phyloP scores from a whole-genome alignment of 805 yeast genomes.

The Kluyveromyces wickerhamii region DNA sequence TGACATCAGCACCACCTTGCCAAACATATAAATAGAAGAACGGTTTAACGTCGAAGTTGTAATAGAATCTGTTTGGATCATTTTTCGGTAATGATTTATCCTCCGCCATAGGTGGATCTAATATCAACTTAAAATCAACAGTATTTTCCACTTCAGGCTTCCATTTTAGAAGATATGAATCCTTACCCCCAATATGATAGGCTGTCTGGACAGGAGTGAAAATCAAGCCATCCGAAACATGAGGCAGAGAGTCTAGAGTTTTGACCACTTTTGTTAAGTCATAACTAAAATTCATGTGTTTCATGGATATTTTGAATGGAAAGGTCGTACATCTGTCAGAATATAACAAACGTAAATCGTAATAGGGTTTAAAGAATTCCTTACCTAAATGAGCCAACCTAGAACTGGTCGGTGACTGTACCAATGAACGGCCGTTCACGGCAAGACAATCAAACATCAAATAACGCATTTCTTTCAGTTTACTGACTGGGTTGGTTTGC shows the following conservation, averaged over 20 bases:
- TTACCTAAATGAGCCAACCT: constrained; percentile 82
- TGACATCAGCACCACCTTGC: constrained; percentile 51
- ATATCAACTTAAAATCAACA: constrained; percentile 71
- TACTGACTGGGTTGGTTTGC: constrained; percentile 48
- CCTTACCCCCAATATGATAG: constrained; percentile 76
- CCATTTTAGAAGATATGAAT: constrained; percentile 83
- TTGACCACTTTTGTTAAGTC: constrained; percentile 68
- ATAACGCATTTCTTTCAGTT: constrained; percentile 61
- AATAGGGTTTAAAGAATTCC: constrained; percentile 75
- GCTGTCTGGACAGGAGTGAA: constrained; percentile 88
- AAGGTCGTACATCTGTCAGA: constrained; percentile 70
- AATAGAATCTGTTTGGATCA: constrained; percentile 63
- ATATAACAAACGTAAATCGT: constrained; percentile 52
- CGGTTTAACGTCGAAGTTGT: constrained; percentile 79
- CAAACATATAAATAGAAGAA: constrained; percentile 60
- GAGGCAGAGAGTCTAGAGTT: constrained; percentile 65
- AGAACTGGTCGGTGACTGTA: constrained; percentile 64
- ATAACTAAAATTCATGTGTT: constrained; percentile 79
- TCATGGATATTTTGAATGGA: constrained; percentile 81
- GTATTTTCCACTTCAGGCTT: constrained; percentile 95
- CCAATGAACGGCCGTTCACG: constrained; percentile 64
- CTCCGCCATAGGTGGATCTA: constrained; percentile 31
- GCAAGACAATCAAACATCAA: constrained; percentile 89
- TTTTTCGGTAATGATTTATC: constrained; percentile 35
- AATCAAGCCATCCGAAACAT: constrained; percentile 88